These are phyloP conservation scores for Fusarium devonianum DNA, from an alignment of 2,329 filamentous ascomycete genomes.

Conservation along the genomic window DNA sequence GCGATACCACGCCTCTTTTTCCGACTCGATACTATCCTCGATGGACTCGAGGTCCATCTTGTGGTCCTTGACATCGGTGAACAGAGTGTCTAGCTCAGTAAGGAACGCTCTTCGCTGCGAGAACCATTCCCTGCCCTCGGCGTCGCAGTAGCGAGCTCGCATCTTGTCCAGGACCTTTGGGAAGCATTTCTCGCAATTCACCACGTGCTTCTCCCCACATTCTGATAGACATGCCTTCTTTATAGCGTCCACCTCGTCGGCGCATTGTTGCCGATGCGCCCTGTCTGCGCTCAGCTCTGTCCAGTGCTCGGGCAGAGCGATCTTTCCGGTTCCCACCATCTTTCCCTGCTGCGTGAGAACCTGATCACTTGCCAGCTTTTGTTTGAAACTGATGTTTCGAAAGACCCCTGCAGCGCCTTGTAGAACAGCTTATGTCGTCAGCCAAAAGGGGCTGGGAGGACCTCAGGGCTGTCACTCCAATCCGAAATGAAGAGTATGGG, in stretches of 20 bases:
- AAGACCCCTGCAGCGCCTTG: not conserved
- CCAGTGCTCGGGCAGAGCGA: constrained; percentile 50
- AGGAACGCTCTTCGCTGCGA: constrained; percentile 57
- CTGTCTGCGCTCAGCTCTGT: constrained; percentile 47
- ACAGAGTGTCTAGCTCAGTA: constrained; percentile 57
- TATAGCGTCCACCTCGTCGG: constrained; percentile 52
- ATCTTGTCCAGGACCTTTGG: constrained; percentile 56
- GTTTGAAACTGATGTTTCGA: not conserved
- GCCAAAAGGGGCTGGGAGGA: not conserved
- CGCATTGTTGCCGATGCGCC: constrained; percentile 47
- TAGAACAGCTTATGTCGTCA: not conserved
- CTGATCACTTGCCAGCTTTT: not conserved
- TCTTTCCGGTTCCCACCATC: constrained; percentile 38
- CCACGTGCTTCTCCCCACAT: constrained; percentile 52
- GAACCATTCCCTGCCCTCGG: constrained; percentile 58
- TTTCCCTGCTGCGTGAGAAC: not conserved
- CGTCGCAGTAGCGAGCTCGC: constrained; percentile 47
- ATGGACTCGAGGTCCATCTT: constrained; percentile 54
- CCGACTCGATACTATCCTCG: constrained; percentile 58
- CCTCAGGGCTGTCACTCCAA: too few species aligned
- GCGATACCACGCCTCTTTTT: constrained; percentile 63
- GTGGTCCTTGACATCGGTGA: constrained; percentile 56
- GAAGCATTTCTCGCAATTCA: constrained; percentile 59
- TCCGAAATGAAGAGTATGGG: not conserved
- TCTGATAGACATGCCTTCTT: constrained; percentile 52